These are phyloP conservation scores for Lepidium didymum DNA, from an alignment of 345 rosid genomes.

Conservation along the genomic window DNA sequence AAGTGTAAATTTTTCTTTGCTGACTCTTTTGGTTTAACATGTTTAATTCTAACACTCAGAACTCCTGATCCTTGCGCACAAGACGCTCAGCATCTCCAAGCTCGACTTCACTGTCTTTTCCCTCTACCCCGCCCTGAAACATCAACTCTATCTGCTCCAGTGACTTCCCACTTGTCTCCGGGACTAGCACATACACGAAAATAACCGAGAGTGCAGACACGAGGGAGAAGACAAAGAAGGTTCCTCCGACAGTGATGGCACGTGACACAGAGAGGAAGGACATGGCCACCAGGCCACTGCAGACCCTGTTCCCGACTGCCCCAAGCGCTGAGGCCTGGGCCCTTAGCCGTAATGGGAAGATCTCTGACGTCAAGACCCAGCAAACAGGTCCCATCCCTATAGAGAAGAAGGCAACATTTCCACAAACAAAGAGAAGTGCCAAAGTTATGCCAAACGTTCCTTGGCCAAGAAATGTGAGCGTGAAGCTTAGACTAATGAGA, in stretches of 20 bases:
- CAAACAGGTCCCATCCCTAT: constrained; percentile 78
- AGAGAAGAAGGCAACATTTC: constrained; percentile 77
- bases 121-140: constrained; percentile 37
- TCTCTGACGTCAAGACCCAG: constrained; percentile 81
- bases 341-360: constrained; percentile 64
- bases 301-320: constrained; percentile 66
- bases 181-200: constrained; percentile 55
- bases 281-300: constrained; percentile 76
- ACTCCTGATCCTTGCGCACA: constrained; percentile 37
- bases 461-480: constrained; percentile 47
- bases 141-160: constrained; percentile 66
- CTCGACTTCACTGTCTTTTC: constrained; percentile 48
- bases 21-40: neutral
- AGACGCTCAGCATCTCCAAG: constrained; percentile 71
- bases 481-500: constrained; percentile 47
- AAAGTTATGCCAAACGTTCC: constrained; percentile 39
- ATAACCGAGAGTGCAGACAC: constrained; percentile 56
- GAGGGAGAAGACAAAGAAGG: constrained; percentile 50
- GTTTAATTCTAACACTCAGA: constrained; percentile 4
- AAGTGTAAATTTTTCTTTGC: neutral
- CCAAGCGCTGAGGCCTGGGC: constrained; percentile 84
- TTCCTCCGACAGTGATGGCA: constrained; percentile 58
- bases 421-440: constrained; percentile 54
- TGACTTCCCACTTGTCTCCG: constrained; percentile 77
- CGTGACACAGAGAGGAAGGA: constrained; percentile 62